Evolutionary conservation across 495 filamentous ascomycete species (phyloP).

Genomic region (Penicillium angulare): DNA sequence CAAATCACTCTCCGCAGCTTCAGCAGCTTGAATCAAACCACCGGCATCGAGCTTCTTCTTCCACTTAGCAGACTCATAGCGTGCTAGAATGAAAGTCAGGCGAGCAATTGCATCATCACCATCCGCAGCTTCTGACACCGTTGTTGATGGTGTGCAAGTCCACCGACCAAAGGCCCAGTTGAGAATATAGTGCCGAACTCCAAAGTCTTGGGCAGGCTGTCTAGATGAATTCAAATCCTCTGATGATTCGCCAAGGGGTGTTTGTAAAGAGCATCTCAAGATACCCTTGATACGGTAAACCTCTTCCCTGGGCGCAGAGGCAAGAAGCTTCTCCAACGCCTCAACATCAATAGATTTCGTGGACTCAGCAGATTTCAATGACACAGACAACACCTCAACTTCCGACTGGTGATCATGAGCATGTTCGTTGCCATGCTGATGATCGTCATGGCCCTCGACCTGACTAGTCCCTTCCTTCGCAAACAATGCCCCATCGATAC

Average conservation of each 20-base stretch:
- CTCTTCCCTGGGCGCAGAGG: constrained; percentile 78
- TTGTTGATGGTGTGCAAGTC: constrained; percentile 70
- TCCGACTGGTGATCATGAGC: constrained; percentile 67
- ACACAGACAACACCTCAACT: constrained; percentile 84
- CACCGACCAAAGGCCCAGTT: constrained; percentile 98
- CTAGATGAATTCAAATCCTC: constrained; percentile 30
- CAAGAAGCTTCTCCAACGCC: constrained; percentile 65
- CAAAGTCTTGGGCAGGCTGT: constrained; percentile 2
- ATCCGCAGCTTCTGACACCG: constrained; percentile 38
- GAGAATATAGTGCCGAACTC: constrained; percentile 63
- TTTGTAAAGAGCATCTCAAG: constrained; percentile 52
- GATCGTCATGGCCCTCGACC: neutral
- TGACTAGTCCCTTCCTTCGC: constrained; percentile 40
- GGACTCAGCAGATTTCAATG: constrained; percentile 45
- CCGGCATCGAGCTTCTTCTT: constrained; percentile 73
- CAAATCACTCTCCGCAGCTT: constrained; percentile 25
- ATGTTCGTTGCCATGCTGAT: constrained; percentile 21
- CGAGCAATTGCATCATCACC: constrained; percentile 55
- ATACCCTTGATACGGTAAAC: constrained; percentile 95
- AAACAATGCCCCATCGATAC: constrained; percentile 79
- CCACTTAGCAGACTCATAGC: constrained; percentile 86
- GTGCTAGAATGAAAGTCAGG: constrained; percentile 82
- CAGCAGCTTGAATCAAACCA: constrained; percentile 52
- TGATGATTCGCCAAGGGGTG: constrained; percentile 58
- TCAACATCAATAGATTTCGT: constrained; percentile 55